Base-by-base conservation (phyloP, 2,329 filamentous ascomycete species). In the Trichoderma citrinoviride region DNA sequence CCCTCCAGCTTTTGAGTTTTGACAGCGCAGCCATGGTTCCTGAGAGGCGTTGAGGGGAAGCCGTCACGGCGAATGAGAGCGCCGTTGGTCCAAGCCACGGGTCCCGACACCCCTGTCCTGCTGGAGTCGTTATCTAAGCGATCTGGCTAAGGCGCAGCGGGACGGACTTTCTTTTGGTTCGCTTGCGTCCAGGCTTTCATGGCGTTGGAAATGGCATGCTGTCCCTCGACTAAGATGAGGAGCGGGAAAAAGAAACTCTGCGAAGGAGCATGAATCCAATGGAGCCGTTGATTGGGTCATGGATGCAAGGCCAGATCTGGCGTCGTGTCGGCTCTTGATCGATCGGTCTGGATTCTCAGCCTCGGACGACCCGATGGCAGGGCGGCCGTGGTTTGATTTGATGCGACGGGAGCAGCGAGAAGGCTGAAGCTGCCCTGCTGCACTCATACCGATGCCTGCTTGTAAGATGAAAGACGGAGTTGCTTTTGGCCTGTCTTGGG, bases 1-100 rank as follows among this genome's bases (percentile, higher is more conserved):
- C 49, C 14, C 19, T 8, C 25, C 7, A 7, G 3, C 23, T 25
- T 54, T 61, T 62, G 58, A 62, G 40, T 62, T 55, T 62, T 54
- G 58, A 44, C 58, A 54, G 47, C 40, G 58, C 47, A n/a, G n/a
- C 47, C 58, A 46, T 50, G 58, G 58, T 62, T 46, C 58, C 58
- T 54, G 47, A 43, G 58, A 62, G 58, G 58, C 49, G 49, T 54
- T 37, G 58, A 60, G 56, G 56, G 58, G 58, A 46, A 46, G 12
- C 7, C 8, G 46, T 4, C 49, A 19, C n/a, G 17, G 49, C 58
- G 58, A 54, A 62, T 62, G 58, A 53, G 47, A 53, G 21, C 21
- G 58, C 21, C 46, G 37, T 25, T 8, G 3, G 58, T 14, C 25
- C 58, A 53, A 61, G 58, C 58, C 58, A 61, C 58, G 53, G 17